Evolutionary conservation across 2,329 filamentous ascomycete species (phyloP).

Genomic region (Pezicula neosporulosa): DNA sequence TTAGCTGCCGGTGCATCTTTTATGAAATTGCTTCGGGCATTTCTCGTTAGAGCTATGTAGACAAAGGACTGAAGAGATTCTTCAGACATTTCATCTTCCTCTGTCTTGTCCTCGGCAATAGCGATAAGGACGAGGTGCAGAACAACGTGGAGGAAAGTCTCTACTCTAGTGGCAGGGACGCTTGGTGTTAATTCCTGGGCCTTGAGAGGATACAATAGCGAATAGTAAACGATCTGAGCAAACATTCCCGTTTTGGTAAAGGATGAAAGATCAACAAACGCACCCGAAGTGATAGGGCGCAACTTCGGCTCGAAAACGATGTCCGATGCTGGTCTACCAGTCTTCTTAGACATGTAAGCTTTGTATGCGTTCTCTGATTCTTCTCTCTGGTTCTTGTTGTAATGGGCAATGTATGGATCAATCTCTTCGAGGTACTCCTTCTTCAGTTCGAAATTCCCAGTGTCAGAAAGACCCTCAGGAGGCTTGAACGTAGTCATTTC

Average conservation of each 20-base stretch:
- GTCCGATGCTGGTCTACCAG: constrained; percentile 74
- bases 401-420: constrained; percentile 94
- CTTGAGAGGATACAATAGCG: constrained; percentile 75
- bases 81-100: constrained; percentile 46
- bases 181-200: constrained; percentile 65
- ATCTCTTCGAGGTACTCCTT: constrained; percentile 81
- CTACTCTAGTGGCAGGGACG: constrained; percentile 78
- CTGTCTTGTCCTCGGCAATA: constrained; percentile 73
- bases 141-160: constrained; percentile 88
- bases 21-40: constrained; percentile 59
- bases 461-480: constrained; percentile 87
- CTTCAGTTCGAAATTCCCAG: constrained; percentile 91
- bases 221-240: constrained; percentile 85
- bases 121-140: constrained; percentile 85
- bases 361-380: constrained; percentile 90
- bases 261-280: constrained; percentile 70
- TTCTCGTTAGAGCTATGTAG: constrained; percentile 62
- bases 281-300: constrained; percentile 69
- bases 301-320: constrained; percentile 90
- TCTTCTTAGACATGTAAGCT: constrained; percentile 82
- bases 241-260: constrained; percentile 87
- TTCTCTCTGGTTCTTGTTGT: constrained; percentile 94
- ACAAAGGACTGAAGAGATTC: constrained; percentile 64
- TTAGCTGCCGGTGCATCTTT: constrained; percentile 51
- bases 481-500: constrained; percentile 87